phyloP scores from a whole-genome alignment of 1,284 basidiomycete genomes.

The Apiotrichum gamsii region DNA sequence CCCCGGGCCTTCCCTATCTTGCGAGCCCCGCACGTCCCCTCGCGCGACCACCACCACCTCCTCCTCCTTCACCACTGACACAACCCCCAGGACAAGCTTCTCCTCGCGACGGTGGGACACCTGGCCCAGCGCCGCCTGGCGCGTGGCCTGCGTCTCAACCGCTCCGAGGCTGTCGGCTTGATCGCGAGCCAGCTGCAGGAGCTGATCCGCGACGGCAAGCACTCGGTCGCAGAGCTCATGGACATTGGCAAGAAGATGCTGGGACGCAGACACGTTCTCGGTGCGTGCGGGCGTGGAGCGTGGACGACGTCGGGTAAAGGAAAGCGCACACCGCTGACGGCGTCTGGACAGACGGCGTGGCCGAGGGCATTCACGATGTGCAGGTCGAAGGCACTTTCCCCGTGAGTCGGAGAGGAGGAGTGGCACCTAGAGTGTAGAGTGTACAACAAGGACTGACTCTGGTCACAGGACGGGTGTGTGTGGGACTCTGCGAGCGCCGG shows the following conservation, averaged over 20 bases:
- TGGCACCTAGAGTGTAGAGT: neutral
- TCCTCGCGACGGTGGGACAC: conserved; percentile 60
- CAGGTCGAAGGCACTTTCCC: conserved; percentile 88
- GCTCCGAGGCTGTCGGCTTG: conserved; percentile 80
- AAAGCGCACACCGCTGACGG: neutral
- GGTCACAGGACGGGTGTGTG: conserved; percentile 26
- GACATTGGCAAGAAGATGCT: conserved; percentile 81
- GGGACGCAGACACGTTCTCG: conserved; percentile 81
- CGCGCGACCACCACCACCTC: neutral
- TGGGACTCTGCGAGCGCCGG: neutral
- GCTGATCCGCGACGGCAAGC: conserved; percentile 85
- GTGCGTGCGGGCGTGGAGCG: conserved; percentile 9
- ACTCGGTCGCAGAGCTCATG: conserved; percentile 86
- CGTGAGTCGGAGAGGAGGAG: conserved; percentile 54
- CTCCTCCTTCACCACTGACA: neutral
- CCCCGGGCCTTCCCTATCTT: neutral
- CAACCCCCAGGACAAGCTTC: conserved; percentile 46
- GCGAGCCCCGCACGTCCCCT: neutral
- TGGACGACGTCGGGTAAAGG: neutral
- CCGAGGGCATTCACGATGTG: conserved; percentile 60
- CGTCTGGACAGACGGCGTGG: conserved; percentile 32
- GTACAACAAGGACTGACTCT: too few relatives aligned
- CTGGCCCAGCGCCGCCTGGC: conserved; percentile 93
- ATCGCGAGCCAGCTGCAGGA: conserved; percentile 90
- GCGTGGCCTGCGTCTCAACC: conserved; percentile 77